Evolutionary conservation across 2,329 filamentous ascomycete species (phyloP), one percentile per base, ranked within the genome.

Genomic region (Aspergillus awamori): DNA sequence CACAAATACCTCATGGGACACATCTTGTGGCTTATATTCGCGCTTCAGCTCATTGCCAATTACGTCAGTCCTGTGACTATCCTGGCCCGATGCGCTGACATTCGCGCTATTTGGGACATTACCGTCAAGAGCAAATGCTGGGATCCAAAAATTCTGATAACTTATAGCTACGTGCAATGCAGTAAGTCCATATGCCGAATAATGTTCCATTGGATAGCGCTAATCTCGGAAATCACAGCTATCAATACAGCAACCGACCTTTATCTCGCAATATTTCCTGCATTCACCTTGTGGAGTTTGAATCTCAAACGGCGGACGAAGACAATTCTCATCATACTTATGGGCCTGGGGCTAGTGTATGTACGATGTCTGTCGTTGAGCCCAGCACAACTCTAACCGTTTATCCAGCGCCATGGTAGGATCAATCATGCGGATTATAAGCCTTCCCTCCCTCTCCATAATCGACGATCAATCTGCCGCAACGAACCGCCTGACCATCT

Each of bases 301-400:
- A 73, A 76, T 8, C 33, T 77, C 41, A 66, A 67, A n/a, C 26
- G 67, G 8, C 59, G 63, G 11, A 69, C 74, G 22, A 76, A 75
- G 55, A n/a, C 75, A 13, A 68, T 69, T 6, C 54, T 76, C 36
- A 66, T 72, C 1, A 36, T 58, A 17, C 62, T 76, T 0, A 63
- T 76, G 6, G 67, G 72, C 11, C 60, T 75, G 45, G 74, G 74
- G 1, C 58, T 74, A 33, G 64, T 75, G 73, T 75, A 49, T 63
- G 72, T 63, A 30, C 5, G 2, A 11, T 22, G 11, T 5, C 8
- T 2, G 15, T 24, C 13, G 10, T 11, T 1, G 0, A 45, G 5
- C 28, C 10, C 28, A 30, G 5, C 6, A 26, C 17, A n/a, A 28
- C 4, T 10, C 15, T 26, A 45, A 45, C 20, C 17, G 2, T 2